Evolutionary conservation across 768 basidiomycete genomes (phyloP), one percentile per base, ranked within the genome.

Genomic region (Suillus lakei): DNA sequence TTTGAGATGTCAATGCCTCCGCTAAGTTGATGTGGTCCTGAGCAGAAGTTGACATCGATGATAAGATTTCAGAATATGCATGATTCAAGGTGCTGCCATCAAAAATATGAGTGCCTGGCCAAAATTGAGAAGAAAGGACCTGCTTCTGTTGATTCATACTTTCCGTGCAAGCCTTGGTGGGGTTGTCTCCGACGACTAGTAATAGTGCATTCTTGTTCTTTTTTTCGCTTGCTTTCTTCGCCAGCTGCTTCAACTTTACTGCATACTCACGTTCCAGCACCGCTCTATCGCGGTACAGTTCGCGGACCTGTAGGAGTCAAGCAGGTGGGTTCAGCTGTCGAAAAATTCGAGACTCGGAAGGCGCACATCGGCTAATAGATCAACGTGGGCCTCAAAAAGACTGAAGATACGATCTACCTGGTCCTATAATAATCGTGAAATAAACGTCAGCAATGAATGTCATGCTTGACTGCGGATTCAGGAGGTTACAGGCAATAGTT

Each of bases 181-280:
- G 91, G 54, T 87, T 88, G 30, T 83, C 83, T 41, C 92, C 93
- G 12, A 93, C 75, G 9, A 91, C 85, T 28, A 90, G 78, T 10
- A 77, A 71, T 0, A 80, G 71, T 64, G 85, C 85, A 63, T 82
- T 81, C 76, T 86, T 91, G 53, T 76, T 78, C 76, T 90, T 91
- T 83, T 88, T 91, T 51, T 95, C 93, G 12, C 80, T 77, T 1
- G 88, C 88, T 72, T 88, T 93, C 75, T 84, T 88, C 9, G 83
- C 82, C 38, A 95, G 75, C 18, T 80, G 75, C 71, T 90, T 88
- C 12, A 95, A 80, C 73, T 91, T 93, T 30, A 77, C 73, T 0
- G 92, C 91, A 73, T 93, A 95, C 73, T 95, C 93, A 60, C 89
- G 86, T 75, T 95, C 93, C 13, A 95, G 79, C 8, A 81, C 83